Evolutionary conservation across 306 rosid species (phyloP).

Genomic region (Prunus dulcis): DNA sequence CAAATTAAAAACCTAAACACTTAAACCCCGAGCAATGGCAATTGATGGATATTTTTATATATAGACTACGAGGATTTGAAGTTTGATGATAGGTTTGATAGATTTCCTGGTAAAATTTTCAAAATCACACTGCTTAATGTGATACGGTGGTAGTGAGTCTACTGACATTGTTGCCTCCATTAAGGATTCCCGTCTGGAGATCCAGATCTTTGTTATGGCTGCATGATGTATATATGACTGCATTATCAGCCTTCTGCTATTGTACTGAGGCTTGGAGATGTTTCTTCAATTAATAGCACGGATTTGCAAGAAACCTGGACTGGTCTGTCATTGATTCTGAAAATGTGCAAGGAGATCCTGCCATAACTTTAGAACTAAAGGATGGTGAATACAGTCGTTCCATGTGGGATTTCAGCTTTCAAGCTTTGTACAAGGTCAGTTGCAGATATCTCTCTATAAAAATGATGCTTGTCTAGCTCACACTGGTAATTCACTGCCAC

Average conservation of each 20-base stretch:
- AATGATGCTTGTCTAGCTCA: slow-evolving; percentile 14
- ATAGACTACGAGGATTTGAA: not conserved
- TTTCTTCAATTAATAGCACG: slow-evolving; percentile 60
- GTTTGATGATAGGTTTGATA: not conserved
- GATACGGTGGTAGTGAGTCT: not conserved
- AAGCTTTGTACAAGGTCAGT: slow-evolving; percentile 79
- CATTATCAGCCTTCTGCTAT: not conserved
- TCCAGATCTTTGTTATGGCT: not conserved
- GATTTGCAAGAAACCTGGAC: slow-evolving; percentile 86
- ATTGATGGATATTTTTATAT: not conserved
- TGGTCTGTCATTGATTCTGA: slow-evolving; percentile 78
- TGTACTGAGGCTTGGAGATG: slow-evolving; percentile 15
- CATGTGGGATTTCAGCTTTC: slow-evolving; percentile 95
- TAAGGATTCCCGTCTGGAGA: not conserved
- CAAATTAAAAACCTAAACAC: not conserved
- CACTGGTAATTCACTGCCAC: not conserved
- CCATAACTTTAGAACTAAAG: slow-evolving; percentile 72
- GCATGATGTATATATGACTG: not conserved
- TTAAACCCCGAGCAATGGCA: not conserved
- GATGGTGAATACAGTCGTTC: slow-evolving; percentile 73
- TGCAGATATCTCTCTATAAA: slow-evolving; percentile 17
- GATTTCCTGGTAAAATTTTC: not conserved
- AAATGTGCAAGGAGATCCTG: slow-evolving; percentile 68
- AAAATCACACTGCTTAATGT: not conserved
- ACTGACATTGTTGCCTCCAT: not conserved